Evolutionary conservation across 176 grass and related monocot genomes (phyloP), one percentile per base, ranked within the genome.

Genomic region (Aechmea fasciata): DNA sequence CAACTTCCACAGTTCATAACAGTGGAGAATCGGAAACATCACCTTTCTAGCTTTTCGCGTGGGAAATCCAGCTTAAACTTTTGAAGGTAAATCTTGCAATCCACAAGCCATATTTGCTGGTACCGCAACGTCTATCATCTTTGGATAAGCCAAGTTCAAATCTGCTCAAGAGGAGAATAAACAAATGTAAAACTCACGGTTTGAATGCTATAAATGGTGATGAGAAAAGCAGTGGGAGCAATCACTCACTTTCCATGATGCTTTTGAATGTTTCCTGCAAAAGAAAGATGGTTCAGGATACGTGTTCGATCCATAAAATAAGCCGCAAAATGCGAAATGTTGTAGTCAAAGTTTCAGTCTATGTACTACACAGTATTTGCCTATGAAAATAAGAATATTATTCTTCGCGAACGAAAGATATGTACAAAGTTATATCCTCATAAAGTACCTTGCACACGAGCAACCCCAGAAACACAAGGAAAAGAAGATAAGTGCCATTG

Each of bases 111-210:
- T 71, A 74, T 99, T 99, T 67, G 84, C 83, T 4, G 83, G 89
- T 49, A 97, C 82, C 28, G 89, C 89, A n/a, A 83, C 74, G 67
- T 92, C 89, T 5, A 97, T 97, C 86, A 92, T 97, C 86, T 90
- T 97, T 49, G 94, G 89, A 77, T 90, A 93, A 33, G 82, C 3
- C 79, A 97, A 72, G 51, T 90, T 93, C 66, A 97, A 78, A 79
- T 85, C 89, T 97, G 86, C 8, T 6, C n/a, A 87, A 59, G 49
- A 77, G 77, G 59, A 66, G 10, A 88, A 28, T 15, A 78, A 72
- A 89, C 2, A 47, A 62, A 82, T 47, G 70, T 51, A 57, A 47
- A 51, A 51, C 55, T 78, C 66, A 15, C 2, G 20, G 24, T 73
- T 17, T 62, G n/a, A 19, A 50, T 13, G 26, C 1, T 4, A 49